Evolutionary conservation across 805 yeast species (phyloP).

Genomic region (Jamesozyma jinghongensis): DNA sequence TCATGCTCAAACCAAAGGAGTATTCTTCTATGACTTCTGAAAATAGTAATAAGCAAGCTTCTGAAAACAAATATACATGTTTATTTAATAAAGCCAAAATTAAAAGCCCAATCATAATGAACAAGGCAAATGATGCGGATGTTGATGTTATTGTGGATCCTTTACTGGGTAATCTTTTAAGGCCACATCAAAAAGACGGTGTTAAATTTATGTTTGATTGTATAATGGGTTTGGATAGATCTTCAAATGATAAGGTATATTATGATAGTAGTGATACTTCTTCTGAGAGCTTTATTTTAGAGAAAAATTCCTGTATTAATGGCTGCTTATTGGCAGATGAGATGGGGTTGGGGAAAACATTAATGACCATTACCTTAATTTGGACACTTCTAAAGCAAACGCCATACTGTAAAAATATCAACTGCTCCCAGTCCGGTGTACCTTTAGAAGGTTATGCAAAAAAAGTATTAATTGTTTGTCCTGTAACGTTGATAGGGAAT

Average conservation of each 20-base stretch:
- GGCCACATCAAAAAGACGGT: slow-evolving; percentile 85
- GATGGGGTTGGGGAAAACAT: slow-evolving; percentile 91
- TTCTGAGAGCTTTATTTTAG: slow-evolving; percentile 12
- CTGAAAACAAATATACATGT: slow-evolving; percentile 21
- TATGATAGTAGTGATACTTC: not conserved
- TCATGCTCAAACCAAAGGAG: slow-evolving; percentile 8
- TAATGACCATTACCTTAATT: slow-evolving; percentile 72
- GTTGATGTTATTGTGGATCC: slow-evolving; percentile 57
- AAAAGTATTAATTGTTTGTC: slow-evolving; percentile 76
- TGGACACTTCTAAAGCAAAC: slow-evolving; percentile 75
- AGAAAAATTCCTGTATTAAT: slow-evolving; percentile 23
- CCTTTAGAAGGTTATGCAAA: slow-evolving; percentile 32
- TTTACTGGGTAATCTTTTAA: slow-evolving; percentile 38
- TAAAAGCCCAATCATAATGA: slow-evolving; percentile 37
- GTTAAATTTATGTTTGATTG: slow-evolving; percentile 75
- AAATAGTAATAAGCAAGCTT: not conserved
- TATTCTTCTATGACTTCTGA: slow-evolving; percentile 4
- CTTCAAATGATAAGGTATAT: not conserved
- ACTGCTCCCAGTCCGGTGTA: slow-evolving; percentile 30
- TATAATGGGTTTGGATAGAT: slow-evolving; percentile 53
- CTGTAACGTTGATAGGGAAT: slow-evolving; percentile 78
- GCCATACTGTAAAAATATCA: slow-evolving; percentile 34
- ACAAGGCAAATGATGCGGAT: slow-evolving; percentile 23
- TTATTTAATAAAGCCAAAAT: slow-evolving; percentile 32
- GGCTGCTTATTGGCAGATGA: slow-evolving; percentile 93